Evolutionary conservation across 768 basidiomycete genomes (phyloP).

Genomic region (Boletus fagicola): DNA sequence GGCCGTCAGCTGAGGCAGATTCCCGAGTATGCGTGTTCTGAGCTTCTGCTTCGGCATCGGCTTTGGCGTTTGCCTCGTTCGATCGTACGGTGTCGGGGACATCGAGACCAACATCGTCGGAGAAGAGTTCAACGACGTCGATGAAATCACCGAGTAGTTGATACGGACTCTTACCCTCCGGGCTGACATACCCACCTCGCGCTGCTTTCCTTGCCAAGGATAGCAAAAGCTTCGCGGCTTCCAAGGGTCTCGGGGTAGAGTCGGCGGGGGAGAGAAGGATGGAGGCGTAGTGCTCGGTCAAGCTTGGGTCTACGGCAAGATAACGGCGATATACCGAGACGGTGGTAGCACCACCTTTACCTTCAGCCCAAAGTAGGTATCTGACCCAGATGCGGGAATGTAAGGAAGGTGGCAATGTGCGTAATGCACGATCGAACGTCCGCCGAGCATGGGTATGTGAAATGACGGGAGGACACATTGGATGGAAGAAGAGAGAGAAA

Average conservation of each 20-base stretch:
- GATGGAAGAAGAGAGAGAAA: conserved; percentile 85
- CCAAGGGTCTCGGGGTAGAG: conserved; percentile 74
- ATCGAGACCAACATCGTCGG: conserved; percentile 91
- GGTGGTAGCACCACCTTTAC: conserved; percentile 72
- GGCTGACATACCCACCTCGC: conserved; percentile 77
- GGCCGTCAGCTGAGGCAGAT: conserved; percentile 51
- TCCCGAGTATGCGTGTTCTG: conserved; percentile 31
- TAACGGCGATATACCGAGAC: conserved; percentile 87
- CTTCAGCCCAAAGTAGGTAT: conserved; percentile 91
- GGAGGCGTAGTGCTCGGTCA: conserved; percentile 76
- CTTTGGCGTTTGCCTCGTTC: conserved; percentile 48
- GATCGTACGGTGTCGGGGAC: conserved; percentile 68
- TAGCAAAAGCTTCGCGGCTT: conserved; percentile 89
- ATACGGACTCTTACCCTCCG: conserved; percentile 94
- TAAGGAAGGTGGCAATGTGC: conserved; percentile 89
- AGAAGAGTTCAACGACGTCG: conserved; percentile 83
- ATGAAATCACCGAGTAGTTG: conserved; percentile 92
- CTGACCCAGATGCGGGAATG: conserved; percentile 91
- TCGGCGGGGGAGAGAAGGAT: conserved; percentile 61
- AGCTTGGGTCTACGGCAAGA: conserved; percentile 72
- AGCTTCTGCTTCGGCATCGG: conserved; percentile 45
- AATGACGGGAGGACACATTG: conserved; percentile 78
- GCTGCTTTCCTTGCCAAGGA: conserved; percentile 81
- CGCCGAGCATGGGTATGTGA: conserved; percentile 88
- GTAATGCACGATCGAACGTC: conserved; percentile 91